These are phyloP conservation scores for Gryganskiella cystojenkinii DNA, from an alignment of 192 early-diverging fungal species.

Conservation along the genomic window DNA sequence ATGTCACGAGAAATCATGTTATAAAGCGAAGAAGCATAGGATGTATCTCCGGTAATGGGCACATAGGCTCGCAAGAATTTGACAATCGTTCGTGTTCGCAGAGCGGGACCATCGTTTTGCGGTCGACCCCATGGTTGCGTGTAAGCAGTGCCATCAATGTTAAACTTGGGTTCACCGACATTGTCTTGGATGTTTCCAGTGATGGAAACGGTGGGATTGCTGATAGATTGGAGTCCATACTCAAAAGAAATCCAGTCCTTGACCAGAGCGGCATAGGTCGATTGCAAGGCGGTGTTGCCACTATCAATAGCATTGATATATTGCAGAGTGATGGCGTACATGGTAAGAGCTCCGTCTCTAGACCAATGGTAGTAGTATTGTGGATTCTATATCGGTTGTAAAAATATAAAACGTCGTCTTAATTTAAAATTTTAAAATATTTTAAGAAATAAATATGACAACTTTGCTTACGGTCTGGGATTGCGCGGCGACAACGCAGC, in stretches of 20 bases:
- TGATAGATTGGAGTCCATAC: not conserved
- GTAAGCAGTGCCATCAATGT: slow-evolving; percentile 63
- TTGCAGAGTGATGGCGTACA: slow-evolving; percentile 57
- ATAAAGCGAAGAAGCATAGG: slow-evolving; percentile 23
- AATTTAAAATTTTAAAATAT: not conserved
- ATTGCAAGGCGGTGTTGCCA: slow-evolving; percentile 11
- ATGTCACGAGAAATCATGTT: slow-evolving; percentile 64
- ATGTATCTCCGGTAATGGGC: slow-evolving; percentile 27
- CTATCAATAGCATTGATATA: slow-evolving; percentile 20
- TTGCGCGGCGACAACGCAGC: slow-evolving; percentile 1
- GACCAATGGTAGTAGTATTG: slow-evolving; percentile 86
- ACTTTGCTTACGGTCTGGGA: not conserved
- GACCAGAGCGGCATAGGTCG: not conserved
- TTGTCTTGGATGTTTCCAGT: slow-evolving; percentile 20
- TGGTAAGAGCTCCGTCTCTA: slow-evolving; percentile 70
- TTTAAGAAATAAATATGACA: not conserved
- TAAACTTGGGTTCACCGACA: slow-evolving; percentile 76
- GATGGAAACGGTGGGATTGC: slow-evolving; percentile 14
- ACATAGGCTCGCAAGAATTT: slow-evolving; percentile 55
- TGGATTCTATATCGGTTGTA: too few species aligned
- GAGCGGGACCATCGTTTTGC: slow-evolving; percentile 78
- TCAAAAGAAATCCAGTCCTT: not conserved
- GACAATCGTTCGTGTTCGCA: slow-evolving; percentile 57
- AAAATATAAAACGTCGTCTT: too few species aligned
- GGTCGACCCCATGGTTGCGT: slow-evolving; percentile 69